These are phyloP conservation scores for Cryptomeria japonica DNA, from an alignment of 75 land plant genomes.

Conservation along the genomic window DNA sequence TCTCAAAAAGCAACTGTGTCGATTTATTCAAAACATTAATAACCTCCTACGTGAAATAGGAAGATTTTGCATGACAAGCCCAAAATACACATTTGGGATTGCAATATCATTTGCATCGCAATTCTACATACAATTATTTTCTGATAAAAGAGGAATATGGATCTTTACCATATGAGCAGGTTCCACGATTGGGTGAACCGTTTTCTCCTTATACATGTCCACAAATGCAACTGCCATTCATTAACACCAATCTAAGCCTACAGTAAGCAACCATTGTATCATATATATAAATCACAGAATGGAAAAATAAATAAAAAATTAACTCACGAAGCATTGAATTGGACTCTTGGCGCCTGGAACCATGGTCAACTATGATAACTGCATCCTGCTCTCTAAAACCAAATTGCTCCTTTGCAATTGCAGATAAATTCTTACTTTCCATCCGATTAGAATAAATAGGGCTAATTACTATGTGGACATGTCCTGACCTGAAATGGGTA, in stretches of 20 bases:
- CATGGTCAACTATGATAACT: constrained; percentile 90
- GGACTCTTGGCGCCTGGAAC: constrained; percentile 80
- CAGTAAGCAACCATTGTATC: background rate
- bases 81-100: background rate
- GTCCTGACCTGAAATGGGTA: background rate
- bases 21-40: background rate
- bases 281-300: background rate
- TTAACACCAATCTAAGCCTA: background rate
- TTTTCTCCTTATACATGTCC: constrained; percentile 68
- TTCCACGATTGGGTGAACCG: constrained; percentile 79
- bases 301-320: background rate
- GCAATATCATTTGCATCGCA: background rate
- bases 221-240: constrained; percentile 75
- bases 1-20: background rate
- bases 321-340: constrained; percentile 78
- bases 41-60: background rate
- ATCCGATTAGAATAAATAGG: background rate
- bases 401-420: background rate
- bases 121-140: background rate
- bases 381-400: constrained; percentile 55
- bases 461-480: background rate
- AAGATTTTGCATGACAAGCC: background rate
- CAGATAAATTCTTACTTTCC: background rate
- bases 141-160: background rate
- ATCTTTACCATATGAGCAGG: constrained; percentile 86